Conservation (phyloP, 208 protist species). For the Acanthamoeba sp. region DNA sequence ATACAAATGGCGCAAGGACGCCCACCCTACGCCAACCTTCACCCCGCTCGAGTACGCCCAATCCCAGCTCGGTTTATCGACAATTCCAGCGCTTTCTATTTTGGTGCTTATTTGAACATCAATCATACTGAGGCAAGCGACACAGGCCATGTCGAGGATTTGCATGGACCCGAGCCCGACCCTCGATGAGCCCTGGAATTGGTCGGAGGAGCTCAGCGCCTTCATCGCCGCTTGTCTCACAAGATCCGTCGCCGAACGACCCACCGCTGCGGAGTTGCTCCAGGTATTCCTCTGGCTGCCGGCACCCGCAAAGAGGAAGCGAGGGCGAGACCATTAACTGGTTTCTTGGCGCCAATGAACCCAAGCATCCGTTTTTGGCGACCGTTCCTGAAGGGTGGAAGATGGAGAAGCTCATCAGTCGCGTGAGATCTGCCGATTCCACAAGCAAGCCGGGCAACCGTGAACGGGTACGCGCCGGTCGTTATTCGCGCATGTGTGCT, state of each 20-base stretch:
- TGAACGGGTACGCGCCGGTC: neutral
- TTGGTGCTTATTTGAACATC: no score
- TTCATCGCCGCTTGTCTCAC: slow-evolving; percentile 91
- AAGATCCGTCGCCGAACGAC: slow-evolving; percentile 85
- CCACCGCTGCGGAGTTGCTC: slow-evolving; percentile 88
- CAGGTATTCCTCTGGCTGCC: neutral
- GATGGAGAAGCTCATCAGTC: neutral
- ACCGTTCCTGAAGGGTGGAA: slow-evolving; percentile 25
- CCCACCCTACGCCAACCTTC: slow-evolving; percentile 62
- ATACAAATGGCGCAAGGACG: slow-evolving; percentile 66
- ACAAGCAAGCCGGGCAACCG: neutral
- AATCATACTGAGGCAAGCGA: no score
- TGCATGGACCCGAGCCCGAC: slow-evolving; percentile 81
- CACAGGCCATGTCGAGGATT: slow-evolving; percentile 89
- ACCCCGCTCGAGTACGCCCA: slow-evolving; percentile 32
- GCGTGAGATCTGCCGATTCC: neutral
- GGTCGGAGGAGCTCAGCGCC: slow-evolving; percentile 88
- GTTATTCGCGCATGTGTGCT: neutral
- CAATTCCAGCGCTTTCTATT: no score
- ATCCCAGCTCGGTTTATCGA: neutral
- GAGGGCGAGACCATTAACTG: no score
- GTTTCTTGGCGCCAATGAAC: no score
- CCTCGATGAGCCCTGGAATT: slow-evolving; percentile 81
- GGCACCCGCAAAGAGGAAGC: no score
- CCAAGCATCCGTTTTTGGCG: slow-evolving; percentile 25